phyloP scores from a whole-genome alignment of 1,139 yeast genomes.

The Hansenula anomala region DNA sequence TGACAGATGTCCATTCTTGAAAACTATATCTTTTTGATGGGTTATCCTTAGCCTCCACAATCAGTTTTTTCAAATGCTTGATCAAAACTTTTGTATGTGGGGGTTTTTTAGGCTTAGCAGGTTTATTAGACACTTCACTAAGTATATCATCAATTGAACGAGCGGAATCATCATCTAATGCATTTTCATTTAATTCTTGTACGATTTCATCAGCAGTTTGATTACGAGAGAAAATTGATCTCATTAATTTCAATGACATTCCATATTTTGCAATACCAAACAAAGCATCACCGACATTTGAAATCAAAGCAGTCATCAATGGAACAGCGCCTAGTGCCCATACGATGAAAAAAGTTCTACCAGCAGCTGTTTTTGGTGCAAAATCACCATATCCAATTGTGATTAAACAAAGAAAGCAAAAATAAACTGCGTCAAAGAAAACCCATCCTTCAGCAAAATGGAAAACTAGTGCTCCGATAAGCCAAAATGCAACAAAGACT shows the following conservation, averaged over 20 bases:
- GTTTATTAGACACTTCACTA: constrained; percentile 10
- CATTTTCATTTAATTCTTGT: constrained; percentile 3
- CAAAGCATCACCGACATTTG: constrained; percentile 63
- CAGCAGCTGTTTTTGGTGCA: constrained; percentile 57
- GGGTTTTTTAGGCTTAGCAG: constrained; percentile 3
- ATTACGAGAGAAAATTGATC: constrained; percentile 4
- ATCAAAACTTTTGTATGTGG: background rate
- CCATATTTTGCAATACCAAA: constrained; percentile 27
- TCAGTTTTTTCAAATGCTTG: constrained; percentile 19
- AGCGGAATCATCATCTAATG: constrained; percentile 10
- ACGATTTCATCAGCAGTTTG: constrained; percentile 1
- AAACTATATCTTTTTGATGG: constrained; percentile 31
- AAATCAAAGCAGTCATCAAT: constrained; percentile 75
- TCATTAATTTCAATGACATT: constrained; percentile 10
- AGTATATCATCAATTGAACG: constrained; percentile 18
- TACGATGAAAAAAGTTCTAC: constrained; percentile 64
- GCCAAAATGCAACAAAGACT: constrained; percentile 57
- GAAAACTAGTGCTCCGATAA: constrained; percentile 67
- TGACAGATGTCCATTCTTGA: constrained; percentile 42
- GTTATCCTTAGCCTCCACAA: constrained; percentile 23
- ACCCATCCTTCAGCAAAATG: constrained; percentile 58
- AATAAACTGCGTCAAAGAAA: constrained; percentile 66
- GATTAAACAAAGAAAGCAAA: constrained; percentile 66
- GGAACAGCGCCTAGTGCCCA: constrained; percentile 88
- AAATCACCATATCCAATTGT: constrained; percentile 86